Base-by-base conservation (phyloP, 2,329 filamentous ascomycete species). In the Chaetomium sp. region DNA sequence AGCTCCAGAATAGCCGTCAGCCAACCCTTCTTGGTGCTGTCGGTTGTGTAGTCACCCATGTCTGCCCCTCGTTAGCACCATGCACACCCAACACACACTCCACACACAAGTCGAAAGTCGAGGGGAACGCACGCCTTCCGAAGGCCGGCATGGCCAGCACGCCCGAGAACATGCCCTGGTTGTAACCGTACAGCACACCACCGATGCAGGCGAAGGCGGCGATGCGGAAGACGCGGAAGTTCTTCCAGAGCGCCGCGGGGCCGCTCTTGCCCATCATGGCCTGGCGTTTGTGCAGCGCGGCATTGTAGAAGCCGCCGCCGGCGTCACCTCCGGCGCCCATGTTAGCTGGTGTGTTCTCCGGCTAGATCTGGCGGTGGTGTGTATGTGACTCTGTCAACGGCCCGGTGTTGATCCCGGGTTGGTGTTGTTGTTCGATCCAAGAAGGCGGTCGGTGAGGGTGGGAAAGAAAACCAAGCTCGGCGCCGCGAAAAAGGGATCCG, bases 161-260 rank as follows among this genome's bases (percentile, higher is more conserved):
- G 27, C 90, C 89, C n/a, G 85, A 86, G 77, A 91, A 91, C 77
- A 91, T 88, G 70, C 90, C 90, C 74, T 91, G 88, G 72, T 92
- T 91, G 77, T 91, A 92, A 23, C 90, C 88, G 74, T 90, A 86
- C 1, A 87, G 76, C 2, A 87, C 78, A 60, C 86, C 85, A 23
- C 86, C 86, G 50, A 88, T 85, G 66, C 85, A 88, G 7, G 86
- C 85, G 72, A 88, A 88, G 50, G 83, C 77, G 1, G 85, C 84
- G 65, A 88, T 82, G n/a, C 81, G 77, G 68, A 86, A 85, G 19
- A 88, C 85, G 51, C 82, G 83, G 71, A 82, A 82, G 71, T 88
- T 88, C 74, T 85, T 87, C 16, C 87, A 72, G 51, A 88, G 74
- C 13, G 83, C 84, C 21, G 75, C 71, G 0, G 82, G 81, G 3